Conservation (phyloP, 148 eudicot species). For the Rhododendron henanense region DNA sequence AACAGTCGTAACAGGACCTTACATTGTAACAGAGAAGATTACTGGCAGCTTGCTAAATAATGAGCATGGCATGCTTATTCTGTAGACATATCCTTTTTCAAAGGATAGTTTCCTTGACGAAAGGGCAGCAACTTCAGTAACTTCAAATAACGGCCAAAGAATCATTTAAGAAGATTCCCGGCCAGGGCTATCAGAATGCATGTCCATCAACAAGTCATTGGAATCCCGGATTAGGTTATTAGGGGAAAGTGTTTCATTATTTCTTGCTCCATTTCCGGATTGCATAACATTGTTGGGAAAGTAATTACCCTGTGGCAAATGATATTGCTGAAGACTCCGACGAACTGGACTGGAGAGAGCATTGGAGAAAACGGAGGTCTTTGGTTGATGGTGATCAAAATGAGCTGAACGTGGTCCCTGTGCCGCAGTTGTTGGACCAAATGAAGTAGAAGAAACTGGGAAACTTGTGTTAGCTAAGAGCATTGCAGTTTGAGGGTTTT, state of each 20-base stretch:
- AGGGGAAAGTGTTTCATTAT: not conserved
- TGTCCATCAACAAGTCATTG: constrained; percentile 16
- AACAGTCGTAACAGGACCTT: not conserved
- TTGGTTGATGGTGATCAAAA: constrained; percentile 5
- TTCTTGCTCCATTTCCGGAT: constrained; percentile 5
- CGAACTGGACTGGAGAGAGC: constrained; percentile 24
- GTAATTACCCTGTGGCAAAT: constrained; percentile 12
- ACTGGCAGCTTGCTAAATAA: not conserved
- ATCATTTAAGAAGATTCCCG: constrained; percentile 4
- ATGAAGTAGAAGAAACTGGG: constrained; percentile 11
- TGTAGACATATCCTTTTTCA: not conserved
- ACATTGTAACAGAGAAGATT: not conserved
- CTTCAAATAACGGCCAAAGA: not conserved
- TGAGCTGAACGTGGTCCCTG: constrained; percentile 17
- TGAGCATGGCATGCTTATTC: not conserved
- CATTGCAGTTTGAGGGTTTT: constrained; percentile 10
- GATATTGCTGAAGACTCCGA: constrained; percentile 18
- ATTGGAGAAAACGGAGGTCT: constrained; percentile 14
- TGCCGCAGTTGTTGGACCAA: constrained; percentile 4
- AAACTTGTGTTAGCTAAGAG: constrained; percentile 2
- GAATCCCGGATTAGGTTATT: constrained; percentile 2
- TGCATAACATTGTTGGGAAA: constrained; percentile 10
- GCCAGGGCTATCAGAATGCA: constrained; percentile 13
- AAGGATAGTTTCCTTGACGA: not conserved
- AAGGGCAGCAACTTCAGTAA: constrained; percentile 4